Evolutionary conservation across 441 rosid genomes (phyloP), one percentile per base, ranked within the genome.

Genomic region (Aquilaria agallochum): DNA sequence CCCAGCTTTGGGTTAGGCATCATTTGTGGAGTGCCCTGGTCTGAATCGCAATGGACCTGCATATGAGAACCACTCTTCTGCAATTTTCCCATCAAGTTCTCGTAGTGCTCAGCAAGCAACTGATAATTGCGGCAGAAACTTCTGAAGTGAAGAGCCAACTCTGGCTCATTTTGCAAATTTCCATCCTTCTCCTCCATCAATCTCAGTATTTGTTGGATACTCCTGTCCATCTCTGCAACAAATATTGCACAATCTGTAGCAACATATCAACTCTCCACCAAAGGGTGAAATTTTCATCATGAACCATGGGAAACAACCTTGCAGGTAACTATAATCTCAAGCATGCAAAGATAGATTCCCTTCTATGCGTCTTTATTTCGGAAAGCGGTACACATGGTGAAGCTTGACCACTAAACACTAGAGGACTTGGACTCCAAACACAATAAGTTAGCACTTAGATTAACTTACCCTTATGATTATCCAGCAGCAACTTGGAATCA

Each of bases 161-260:
- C 76, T 3, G 80, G 69, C 67, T 75, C 66, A 36, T 64, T 66
- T 45, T 61, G 67, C 51, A 64, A 73, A 55, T 68, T 65, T 53
- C 63, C 75, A 5, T 64, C 69, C 58, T 76, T 67, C 57, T 73
- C 71, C 59, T 71, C 75, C 30, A 79, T 64, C 72, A 76, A 72
- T 67, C 81, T 74, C 65, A 62, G 59, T 72, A 83, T 70, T 49
- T 62, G 55, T 50, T 65, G 68, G 46, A 70, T 65, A 50, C 58
- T 78, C 62, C 42, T 74, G 52, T 80, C 82, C 81, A 86, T 86
- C 63, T 67, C 77, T 76, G 75, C 47, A 42, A 52, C 9, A 58
- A 65, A 20, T 45, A 53, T 36, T 8, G 7, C 42, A 36, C 42
- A 36, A 36, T 36, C 4, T 36, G 5, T 8, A 36, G 42, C 7